Evolutionary conservation across 139 green algal genomes (phyloP).

Genomic region (Coelastrella sp.): DNA sequence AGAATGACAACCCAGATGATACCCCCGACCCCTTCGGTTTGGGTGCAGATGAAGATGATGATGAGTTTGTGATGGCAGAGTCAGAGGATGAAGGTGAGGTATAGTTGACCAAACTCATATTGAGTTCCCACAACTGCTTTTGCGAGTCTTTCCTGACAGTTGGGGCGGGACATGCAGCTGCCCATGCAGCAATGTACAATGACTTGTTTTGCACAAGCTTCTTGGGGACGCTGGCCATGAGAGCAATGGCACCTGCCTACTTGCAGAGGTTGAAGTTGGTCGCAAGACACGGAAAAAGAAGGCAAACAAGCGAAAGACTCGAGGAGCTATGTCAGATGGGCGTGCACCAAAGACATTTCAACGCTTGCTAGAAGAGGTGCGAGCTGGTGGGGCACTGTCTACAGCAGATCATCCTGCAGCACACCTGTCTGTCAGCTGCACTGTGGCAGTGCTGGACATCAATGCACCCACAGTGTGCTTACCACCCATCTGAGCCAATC

Average conservation of each 20-base stretch:
- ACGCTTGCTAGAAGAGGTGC: slow-evolving; percentile 75
- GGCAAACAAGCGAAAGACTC: slow-evolving; percentile 58
- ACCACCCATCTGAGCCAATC: background rate
- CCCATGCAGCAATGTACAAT: too few relatives aligned
- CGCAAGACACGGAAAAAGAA: slow-evolving; percentile 53
- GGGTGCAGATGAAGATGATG: slow-evolving; percentile 64
- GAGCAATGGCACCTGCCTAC: too few relatives aligned
- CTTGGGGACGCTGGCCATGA: too few relatives aligned
- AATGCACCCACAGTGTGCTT: too few relatives aligned
- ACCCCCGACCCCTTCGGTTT: slow-evolving; percentile 58
- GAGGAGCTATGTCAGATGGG: slow-evolving; percentile 59
- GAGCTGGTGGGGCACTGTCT: background rate
- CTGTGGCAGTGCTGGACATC: too few relatives aligned
- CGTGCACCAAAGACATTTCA: slow-evolving; percentile 70
- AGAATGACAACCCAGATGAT: slow-evolving; percentile 75
- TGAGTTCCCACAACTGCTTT: too few relatives aligned
- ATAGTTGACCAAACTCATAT: background rate
- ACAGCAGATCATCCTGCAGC: too few relatives aligned
- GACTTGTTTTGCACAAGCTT: too few relatives aligned
- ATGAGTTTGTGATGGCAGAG: slow-evolving; percentile 67
- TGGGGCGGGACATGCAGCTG: too few relatives aligned
- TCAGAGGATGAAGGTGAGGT: slow-evolving; percentile 59
- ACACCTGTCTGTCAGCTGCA: background rate
- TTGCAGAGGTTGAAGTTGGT: slow-evolving; percentile 52
- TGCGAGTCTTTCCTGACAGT: too few relatives aligned